Percentiles rank a stretch among this genome's conserved stretches.
Evolutionary conservation across 768 basidiomycete species (phyloP).

Genomic region (Inosperma sp.): DNA sequence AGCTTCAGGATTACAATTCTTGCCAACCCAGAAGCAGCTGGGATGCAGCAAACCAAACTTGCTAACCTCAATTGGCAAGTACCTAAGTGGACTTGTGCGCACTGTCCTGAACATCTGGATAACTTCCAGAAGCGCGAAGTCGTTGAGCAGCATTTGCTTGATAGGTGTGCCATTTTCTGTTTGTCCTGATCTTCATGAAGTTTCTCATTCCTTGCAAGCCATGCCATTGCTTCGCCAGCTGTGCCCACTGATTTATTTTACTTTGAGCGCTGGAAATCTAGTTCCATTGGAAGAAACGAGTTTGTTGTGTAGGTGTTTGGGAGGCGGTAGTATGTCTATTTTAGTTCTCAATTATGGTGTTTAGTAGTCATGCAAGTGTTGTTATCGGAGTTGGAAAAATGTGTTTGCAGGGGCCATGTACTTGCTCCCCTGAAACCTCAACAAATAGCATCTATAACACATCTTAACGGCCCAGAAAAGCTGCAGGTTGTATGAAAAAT

Average conservation of each 20-base stretch:
- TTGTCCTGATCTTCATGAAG: neutral
- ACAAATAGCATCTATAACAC: too few species aligned
- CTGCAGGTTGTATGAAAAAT: too few species aligned
- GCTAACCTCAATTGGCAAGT: neutral
- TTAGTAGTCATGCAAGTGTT: too few species aligned
- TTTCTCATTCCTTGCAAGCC: neutral
- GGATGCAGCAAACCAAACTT: neutral
- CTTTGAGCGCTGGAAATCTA: neutral
- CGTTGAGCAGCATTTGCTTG: neutral
- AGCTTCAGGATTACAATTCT: neutral
- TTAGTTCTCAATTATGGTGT: too few species aligned
- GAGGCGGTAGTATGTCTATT: too few species aligned
- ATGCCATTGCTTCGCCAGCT: neutral
- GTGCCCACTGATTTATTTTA: neutral
- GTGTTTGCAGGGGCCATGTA: too few species aligned
- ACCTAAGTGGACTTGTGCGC: neutral
- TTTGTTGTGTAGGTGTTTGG: too few species aligned
- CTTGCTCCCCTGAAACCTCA: too few species aligned
- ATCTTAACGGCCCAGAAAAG: too few species aligned
- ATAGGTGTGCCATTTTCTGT: neutral
- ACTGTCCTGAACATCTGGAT: slow-evolving; percentile 2
- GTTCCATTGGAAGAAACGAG: too few species aligned
- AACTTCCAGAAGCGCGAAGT: neutral
- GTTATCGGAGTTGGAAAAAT: too few species aligned
- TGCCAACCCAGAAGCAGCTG: neutral